phyloP scores from a whole-genome alignment of 129 eudicot genomes.

The Artemisia tridentata region DNA sequence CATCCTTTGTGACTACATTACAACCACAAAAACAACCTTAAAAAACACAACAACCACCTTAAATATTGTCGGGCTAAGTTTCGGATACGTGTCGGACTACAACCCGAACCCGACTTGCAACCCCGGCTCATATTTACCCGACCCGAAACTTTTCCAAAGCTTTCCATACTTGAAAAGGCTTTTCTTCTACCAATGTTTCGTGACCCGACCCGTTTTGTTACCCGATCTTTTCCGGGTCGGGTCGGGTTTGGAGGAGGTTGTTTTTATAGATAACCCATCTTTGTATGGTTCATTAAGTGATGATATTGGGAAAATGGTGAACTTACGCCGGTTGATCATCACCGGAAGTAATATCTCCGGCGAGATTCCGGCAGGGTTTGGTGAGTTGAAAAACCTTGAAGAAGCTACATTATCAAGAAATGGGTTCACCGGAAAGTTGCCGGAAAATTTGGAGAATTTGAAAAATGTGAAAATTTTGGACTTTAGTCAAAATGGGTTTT shows the following conservation, averaged over 20 bases:
- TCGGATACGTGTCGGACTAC: conserved; percentile 65
- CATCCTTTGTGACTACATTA: conserved; percentile 62
- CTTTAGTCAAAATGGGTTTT: conserved; percentile 51
- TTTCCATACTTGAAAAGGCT: conserved; percentile 48
- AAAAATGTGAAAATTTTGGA: conserved; percentile 61
- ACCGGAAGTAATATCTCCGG: conserved; percentile 65
- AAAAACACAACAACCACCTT: conserved; percentile 4
- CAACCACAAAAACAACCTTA: background rate
- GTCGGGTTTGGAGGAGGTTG: conserved; percentile 50
- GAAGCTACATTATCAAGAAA: conserved; percentile 64
- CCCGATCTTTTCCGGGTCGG: conserved; percentile 40
- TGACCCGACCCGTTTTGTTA: conserved; percentile 27
- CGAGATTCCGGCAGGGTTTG: conserved; percentile 46
- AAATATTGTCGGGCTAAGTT: conserved; percentile 51
- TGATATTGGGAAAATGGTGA: conserved; percentile 28
- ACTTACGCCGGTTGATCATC: conserved; percentile 53
- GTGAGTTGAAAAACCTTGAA: conserved; percentile 43
- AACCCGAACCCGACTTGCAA: conserved; percentile 64
- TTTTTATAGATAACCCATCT: conserved; percentile 53
- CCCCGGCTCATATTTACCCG: conserved; percentile 29
- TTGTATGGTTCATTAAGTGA: conserved; percentile 50
- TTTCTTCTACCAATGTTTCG: conserved; percentile 71
- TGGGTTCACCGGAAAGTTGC: conserved; percentile 36
- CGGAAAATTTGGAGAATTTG: conserved; percentile 32
- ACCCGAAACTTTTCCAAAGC: conserved; percentile 28